Evolutionary conservation across 176 grass and related monocot species (phyloP), one percentile per base, ranked within the genome.

Genomic region (Echinochloa phyllopogon): DNA sequence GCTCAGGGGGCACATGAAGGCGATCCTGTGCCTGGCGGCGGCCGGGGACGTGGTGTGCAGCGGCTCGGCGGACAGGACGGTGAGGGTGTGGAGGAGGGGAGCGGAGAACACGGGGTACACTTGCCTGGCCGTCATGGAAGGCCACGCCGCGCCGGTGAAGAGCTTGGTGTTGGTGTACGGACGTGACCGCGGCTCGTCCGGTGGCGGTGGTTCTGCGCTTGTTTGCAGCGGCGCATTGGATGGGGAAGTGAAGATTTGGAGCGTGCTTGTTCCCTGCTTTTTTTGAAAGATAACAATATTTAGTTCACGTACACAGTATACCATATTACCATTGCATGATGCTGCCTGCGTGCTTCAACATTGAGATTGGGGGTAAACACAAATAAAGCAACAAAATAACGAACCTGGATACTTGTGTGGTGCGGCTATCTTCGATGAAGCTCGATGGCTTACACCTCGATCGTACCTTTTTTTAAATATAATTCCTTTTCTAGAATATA

Each of bases 81-180:
- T 93, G 51, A 82, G 90, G 66, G 80, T 95, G 59, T 95, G 94
- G 94, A 90, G 79, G 75, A 69, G 82, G 37, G 82, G 59, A 71
- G 69, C 49, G 12, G 85, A 16, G 65, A 57, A 63, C n/a, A 44
- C 59, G 21, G 78, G 55, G 18, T 91, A 92, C 85, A 71, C 65
- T 24, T 82, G 88, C 64, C 79, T 92, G 3, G 93, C 88, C 1
- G 72, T 90, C 75, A 24, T 95, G 36, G 88, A 93, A 84, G 88
- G 94, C 24, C 94, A 95, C 60, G 90, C 59, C 68, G 88, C 90
- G 56, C 83, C 83, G 5, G 76, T 95, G 47, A 95, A 93, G 88
- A 86, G 86, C 86, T 71, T 95, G 80, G 50, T 83, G n/a, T 48
- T 87, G 68, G 53, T 60, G 7, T 23, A 37, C 36, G 14, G 70